phyloP scores from a whole-genome alignment of 2,329 filamentous ascomycete genomes.

The Amesomyces nigricolor region DNA sequence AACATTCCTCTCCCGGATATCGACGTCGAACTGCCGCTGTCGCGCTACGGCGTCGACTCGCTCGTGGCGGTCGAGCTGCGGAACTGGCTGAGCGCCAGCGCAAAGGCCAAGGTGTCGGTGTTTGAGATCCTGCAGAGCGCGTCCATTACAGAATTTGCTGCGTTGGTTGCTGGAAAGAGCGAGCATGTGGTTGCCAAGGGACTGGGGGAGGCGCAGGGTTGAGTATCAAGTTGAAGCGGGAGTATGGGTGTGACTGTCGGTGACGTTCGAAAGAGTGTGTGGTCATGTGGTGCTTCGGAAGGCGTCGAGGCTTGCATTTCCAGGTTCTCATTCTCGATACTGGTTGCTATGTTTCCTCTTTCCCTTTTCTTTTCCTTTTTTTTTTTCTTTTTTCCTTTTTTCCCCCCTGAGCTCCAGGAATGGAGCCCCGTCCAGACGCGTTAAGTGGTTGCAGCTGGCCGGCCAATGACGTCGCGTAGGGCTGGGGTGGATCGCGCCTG shows the following conservation, averaged over 20 bases:
- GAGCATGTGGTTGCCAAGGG: neutral
- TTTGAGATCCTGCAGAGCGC: neutral
- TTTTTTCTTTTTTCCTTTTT: no score
- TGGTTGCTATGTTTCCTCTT: no score
- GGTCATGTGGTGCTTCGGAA: no score
- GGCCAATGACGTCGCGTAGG: constrained; percentile 24
- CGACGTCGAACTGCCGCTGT: neutral
- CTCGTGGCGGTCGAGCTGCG: constrained; percentile 3
- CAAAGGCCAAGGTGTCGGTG: neutral
- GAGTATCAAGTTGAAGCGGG: no score
- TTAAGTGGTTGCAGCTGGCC: constrained; percentile 21
- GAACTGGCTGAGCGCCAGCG: neutral
- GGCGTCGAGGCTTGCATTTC: no score
- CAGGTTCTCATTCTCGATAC: no score
- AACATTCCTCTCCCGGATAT: neutral
- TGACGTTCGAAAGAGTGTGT: no score
- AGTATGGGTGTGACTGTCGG: no score
- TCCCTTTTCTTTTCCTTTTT: no score
- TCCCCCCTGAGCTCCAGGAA: no score
- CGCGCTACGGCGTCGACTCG: neutral
- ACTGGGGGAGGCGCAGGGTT: no score
- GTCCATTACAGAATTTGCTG: no score
- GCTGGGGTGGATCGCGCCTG: constrained; percentile 19
- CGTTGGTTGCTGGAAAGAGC: neutral
- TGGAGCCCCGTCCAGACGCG: neutral